Evolutionary conservation across 805 yeast genomes (phyloP).

Genomic region (Myxozyma mucilagina): DNA sequence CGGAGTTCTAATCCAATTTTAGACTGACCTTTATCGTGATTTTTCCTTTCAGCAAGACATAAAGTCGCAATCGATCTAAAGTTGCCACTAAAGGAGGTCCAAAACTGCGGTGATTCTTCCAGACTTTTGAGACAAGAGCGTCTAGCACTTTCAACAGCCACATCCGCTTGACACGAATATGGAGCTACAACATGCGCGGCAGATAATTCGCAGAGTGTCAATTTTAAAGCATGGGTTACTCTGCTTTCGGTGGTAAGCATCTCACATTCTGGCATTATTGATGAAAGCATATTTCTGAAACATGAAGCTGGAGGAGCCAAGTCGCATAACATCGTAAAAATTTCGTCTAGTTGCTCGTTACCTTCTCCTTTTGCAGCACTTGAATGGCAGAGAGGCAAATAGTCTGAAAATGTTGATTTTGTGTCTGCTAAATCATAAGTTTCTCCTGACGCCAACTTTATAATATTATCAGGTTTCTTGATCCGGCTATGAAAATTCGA

Average conservation of each 20-base stretch:
- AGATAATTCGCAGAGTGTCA: slow-evolving; percentile 31
- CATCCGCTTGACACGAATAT: not conserved
- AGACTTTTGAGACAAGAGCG: slow-evolving; percentile 20
- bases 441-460: not conserved
- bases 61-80: slow-evolving; percentile 27
- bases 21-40: slow-evolving; percentile 20
- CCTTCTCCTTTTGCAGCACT: not conserved
- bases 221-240: slow-evolving; percentile 19
- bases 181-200: slow-evolving; percentile 26
- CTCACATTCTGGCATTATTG: slow-evolving; percentile 21
- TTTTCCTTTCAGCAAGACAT: slow-evolving; percentile 22
- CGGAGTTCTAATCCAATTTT: not conserved
- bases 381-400: not conserved
- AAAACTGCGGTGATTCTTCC: slow-evolving; percentile 29
- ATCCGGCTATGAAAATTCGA: not conserved
- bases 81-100: slow-evolving; percentile 35
- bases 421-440: not conserved
- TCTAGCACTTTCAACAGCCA: not conserved
- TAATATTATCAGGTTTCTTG: not conserved
- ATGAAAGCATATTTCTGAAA: slow-evolving; percentile 21
- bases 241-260: slow-evolving; percentile 16
- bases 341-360: not conserved
- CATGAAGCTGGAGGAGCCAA: slow-evolving; percentile 30
- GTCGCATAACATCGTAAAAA: slow-evolving; percentile 20
- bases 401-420: not conserved